Percentiles rank a stretch among this genome's conserved stretches.
phyloP scores from a whole-genome alignment of 1,139 yeast species.

The Geotrichum carabidarum region DNA sequence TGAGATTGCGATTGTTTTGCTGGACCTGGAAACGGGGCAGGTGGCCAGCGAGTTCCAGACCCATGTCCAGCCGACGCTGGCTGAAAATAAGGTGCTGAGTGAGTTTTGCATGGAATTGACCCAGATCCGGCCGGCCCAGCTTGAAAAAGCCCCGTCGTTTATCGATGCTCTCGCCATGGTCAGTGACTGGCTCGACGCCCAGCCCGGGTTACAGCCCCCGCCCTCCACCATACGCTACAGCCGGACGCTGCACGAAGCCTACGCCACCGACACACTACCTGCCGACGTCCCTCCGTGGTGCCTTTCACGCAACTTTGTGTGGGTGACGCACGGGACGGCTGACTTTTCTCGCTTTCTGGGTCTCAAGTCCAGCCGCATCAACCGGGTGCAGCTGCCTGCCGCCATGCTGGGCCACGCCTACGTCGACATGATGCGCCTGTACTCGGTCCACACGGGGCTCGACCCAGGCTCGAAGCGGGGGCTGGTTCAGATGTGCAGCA shows the following conservation, averaged over 20 bases:
- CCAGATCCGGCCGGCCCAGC: slow-evolving; percentile 21
- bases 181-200: slow-evolving; percentile 21
- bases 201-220: slow-evolving; percentile 17
- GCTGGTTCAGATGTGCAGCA: slow-evolving; percentile 5
- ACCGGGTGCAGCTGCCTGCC: slow-evolving; percentile 20
- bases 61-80: slow-evolving; percentile 22
- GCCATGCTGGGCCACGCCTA: slow-evolving; percentile 24
- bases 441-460: not conserved
- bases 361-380: slow-evolving; percentile 21
- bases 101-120: slow-evolving; percentile 22
- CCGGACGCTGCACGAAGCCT: not conserved
- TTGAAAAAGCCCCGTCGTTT: slow-evolving; percentile 25
- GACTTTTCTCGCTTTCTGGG: slow-evolving; percentile 28
- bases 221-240: slow-evolving; percentile 7
- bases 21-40: slow-evolving; percentile 21
- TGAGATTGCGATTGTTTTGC: slow-evolving; percentile 25
- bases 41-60: slow-evolving; percentile 19
- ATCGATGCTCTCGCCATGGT: slow-evolving; percentile 20
- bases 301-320: slow-evolving; percentile 23
- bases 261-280: not conserved
- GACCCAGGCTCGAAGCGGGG: not conserved
- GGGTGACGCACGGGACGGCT: slow-evolving; percentile 28
- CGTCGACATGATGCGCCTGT: slow-evolving; percentile 24
- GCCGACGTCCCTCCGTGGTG: slow-evolving; percentile 12
- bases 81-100: slow-evolving; percentile 14